Conservation (phyloP, 2,329 filamentous ascomycete species). For the Calcarisporium arbuscula region DNA sequence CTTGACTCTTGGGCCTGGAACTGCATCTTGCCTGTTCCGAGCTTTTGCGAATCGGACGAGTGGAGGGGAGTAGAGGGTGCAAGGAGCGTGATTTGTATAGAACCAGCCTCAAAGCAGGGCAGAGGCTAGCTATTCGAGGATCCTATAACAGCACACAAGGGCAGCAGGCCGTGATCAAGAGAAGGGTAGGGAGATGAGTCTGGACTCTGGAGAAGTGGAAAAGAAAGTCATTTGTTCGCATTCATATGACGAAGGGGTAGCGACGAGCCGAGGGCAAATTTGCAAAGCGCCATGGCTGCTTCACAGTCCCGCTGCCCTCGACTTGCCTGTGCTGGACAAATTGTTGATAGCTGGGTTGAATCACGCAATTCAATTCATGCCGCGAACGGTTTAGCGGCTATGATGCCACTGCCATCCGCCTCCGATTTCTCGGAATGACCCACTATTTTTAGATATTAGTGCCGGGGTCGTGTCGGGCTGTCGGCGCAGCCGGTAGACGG, state of each 20-base stretch:
- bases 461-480: constrained; percentile 9
- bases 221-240: constrained; percentile 4
- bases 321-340: constrained; percentile 13
- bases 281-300: constrained; percentile 16
- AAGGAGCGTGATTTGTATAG: too few relatives aligned
- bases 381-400: constrained; percentile 22
- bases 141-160: too few relatives aligned
- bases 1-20: constrained; percentile 32
- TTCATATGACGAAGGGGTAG: too few relatives aligned
- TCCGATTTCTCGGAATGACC: constrained; percentile 9
- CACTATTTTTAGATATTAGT: constrained; percentile 35
- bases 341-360: constrained; percentile 31
- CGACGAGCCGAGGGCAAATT: constrained; percentile 18
- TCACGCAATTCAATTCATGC: constrained; percentile 33
- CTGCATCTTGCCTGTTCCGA: constrained; percentile 24
- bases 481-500: constrained; percentile 3
- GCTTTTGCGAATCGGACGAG: too few relatives aligned
- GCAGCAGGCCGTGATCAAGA: too few relatives aligned
- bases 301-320: constrained; percentile 12
- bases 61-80: too few relatives aligned
- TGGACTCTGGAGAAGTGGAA: constrained; percentile 9
- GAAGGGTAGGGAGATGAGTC: too few relatives aligned
- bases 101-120: too few relatives aligned
- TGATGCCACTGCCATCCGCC: constrained; percentile 17
- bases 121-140: too few relatives aligned